Evolutionary conservation across 371 early-diverging fungal genomes (phyloP), one percentile per base, ranked within the genome.

Genomic region (Mortierella sp.): DNA sequence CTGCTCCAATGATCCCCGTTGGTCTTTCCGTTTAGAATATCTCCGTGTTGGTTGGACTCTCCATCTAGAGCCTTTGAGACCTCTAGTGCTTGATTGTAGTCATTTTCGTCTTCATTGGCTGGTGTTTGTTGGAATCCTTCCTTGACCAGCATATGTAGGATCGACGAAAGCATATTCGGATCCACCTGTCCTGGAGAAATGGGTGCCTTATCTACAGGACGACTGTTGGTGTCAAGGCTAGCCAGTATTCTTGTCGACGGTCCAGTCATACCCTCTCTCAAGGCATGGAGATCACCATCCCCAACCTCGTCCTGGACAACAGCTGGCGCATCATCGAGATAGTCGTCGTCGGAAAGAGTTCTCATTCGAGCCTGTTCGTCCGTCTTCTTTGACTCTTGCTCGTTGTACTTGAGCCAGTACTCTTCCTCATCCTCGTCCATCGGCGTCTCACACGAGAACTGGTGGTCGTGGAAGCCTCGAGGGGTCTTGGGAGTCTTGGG

Each of bases 351-450:
- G 9, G 37, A 37, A 3, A 29, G 1, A 47, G 60, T 5, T 66
- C 60, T 44, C 59, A 53, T 23, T 61, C 25, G n/a, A 70, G 19
- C 46, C 57, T 66, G 9, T 45, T 59, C 43, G 65, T 70, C 52
- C 56, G 58, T 47, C 44, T 75, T 66, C 26, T 69, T 45, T 19
- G 67, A 56, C 25, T 67, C 64, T 11, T 71, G 76, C 29, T 64
- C 60, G 15, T 63, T 64, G 28, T 71, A 76, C 57, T 64, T 67
- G 61, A 50, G 64, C 75, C 75, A 75, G 64, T 75, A 75, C 26
- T 57, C 55, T 7, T 62, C 64, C 4, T 75, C 75, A 12, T 71
- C 68, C 2, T 67, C 71, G n/a, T 70, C 67, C 37, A 0, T 62
- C 67, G 14, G 57, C 57, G 30, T 62, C 66, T 0, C 1, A 18